Base-by-base conservation (phyloP, 2,329 filamentous ascomycete genomes). In the Zasmidium cellare region DNA sequence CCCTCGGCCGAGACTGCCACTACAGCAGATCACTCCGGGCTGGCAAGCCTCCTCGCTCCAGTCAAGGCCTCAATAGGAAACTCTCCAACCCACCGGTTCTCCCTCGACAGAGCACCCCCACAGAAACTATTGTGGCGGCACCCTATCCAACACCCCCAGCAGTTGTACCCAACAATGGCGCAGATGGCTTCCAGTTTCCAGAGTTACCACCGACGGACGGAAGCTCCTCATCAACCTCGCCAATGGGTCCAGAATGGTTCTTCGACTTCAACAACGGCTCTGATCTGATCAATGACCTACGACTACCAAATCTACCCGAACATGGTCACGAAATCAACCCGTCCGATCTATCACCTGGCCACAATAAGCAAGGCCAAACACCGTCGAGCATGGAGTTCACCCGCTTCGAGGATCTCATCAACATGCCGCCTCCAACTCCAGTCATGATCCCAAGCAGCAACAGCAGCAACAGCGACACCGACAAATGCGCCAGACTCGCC, bases 1-100 rank as follows among this genome's bases (percentile, higher is more conserved):
- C 62, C 5, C 45, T 62, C 12, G 62, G 59, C 9, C 46, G 62
- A 46, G 62, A 64, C 35, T 64, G 62, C 53, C 57, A 64, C 50
- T 64, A 64, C 38, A 64, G 62, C 53, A 59, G 59, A 54, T 64
- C 62, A 18, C 59, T 64, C 14, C 50, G 62, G 46, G 59, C 62
- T 18, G 62, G 62, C 16, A 64, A 64, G 47, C 62, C 62, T 14
- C 62, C 62, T 19, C 53, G 62, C 48, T 64, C 62, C 22, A 64
- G 62, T 28, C 57, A 62, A 44, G 55, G 53, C 9, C 59, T 64
- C 18, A 62, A 60, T 46, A 47, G 58, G 19, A 62, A 58, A 31
- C 35, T 60, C 18, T 51, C 59, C 35, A 61, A 63, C 45, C 47
- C 62, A 24, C 62, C 62, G 35, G 62, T 64, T 6, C 52, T 62